Conservation (phyloP, 495 filamentous ascomycete species). For the Lophiotrema nucula region DNA sequence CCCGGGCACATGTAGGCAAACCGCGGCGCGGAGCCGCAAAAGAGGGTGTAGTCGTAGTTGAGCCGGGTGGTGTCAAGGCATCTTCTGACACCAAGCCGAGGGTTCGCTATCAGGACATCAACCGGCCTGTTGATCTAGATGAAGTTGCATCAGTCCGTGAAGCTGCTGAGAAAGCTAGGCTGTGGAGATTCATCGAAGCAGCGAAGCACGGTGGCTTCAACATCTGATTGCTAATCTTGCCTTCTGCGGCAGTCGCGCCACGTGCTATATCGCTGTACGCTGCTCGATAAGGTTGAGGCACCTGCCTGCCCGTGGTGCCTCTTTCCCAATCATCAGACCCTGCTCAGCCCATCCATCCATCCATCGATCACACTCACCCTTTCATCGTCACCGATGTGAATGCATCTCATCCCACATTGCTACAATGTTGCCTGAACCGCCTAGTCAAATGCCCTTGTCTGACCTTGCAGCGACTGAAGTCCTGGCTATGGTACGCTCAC, state of each 20-base stretch:
- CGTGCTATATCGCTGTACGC: neutral
- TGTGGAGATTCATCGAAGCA: conserved; percentile 73
- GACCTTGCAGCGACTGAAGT: no score
- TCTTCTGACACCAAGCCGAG: conserved; percentile 40
- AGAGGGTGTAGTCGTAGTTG: conserved; percentile 5
- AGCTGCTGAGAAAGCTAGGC: conserved; percentile 64
- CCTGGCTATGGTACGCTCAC: no score
- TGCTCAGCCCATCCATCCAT: no score
- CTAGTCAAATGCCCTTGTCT: no score
- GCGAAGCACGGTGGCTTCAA: conserved; percentile 69
- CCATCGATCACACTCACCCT: no score
- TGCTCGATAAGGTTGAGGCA: neutral
- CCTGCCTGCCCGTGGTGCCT: neutral
- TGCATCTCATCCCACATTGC: no score
- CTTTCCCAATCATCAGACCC: no score
- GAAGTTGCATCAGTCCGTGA: conserved; percentile 61
- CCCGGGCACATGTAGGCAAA: conserved; percentile 74
- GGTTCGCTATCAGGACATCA: conserved; percentile 71
- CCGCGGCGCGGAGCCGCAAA: conserved; percentile 44
- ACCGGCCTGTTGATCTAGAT: conserved; percentile 61
- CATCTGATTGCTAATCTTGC: conserved; percentile 48
- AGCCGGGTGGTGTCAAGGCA: conserved; percentile 23
- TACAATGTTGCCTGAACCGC: no score
- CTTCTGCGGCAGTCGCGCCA: neutral
- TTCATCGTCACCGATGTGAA: no score